A percentile compares a stretch with the other conserved stretches of the same genome.
Evolutionary conservation across 176 grass and related monocot species (phyloP).

Genomic region (Aegilops bicornis): DNA sequence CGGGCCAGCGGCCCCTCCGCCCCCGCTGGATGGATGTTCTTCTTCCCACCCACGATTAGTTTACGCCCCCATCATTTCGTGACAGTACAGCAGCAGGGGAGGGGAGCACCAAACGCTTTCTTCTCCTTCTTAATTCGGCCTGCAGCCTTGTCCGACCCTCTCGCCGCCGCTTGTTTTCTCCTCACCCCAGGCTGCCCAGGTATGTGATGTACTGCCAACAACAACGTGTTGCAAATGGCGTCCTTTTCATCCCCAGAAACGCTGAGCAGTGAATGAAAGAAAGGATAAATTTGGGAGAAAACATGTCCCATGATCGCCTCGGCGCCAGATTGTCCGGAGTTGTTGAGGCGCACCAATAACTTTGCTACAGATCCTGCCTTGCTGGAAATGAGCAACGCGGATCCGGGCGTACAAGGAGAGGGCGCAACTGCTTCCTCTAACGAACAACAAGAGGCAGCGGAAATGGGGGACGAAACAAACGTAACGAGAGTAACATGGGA

Average conservation of each 20-base stretch:
- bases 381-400: slow-evolving; percentile 38
- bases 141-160: slow-evolving; percentile 35
- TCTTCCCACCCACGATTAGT: slow-evolving; percentile 50
- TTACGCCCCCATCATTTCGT: slow-evolving; percentile 33
- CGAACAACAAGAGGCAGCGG: neutral
- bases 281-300: neutral
- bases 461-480: neutral
- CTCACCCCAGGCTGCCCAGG: neutral
- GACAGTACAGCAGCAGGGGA: neutral
- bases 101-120: neutral
- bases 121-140: neutral
- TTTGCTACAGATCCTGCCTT: neutral
- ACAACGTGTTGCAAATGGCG: neutral
- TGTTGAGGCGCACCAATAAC: neutral
- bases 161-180: slow-evolving; percentile 1
- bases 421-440: neutral
- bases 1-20: neutral
- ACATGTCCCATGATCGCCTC: neutral
- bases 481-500: slow-evolving; percentile 33
- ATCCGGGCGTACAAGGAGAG: neutral
- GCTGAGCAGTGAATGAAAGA: too few species aligned
- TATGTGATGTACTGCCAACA: neutral
- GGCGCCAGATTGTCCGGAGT: too few species aligned
- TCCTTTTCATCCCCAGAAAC: neutral
- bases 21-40: slow-evolving; percentile 28